Conservation (phyloP, 441 rosid species). For the Raphanus hybrid region DNA sequence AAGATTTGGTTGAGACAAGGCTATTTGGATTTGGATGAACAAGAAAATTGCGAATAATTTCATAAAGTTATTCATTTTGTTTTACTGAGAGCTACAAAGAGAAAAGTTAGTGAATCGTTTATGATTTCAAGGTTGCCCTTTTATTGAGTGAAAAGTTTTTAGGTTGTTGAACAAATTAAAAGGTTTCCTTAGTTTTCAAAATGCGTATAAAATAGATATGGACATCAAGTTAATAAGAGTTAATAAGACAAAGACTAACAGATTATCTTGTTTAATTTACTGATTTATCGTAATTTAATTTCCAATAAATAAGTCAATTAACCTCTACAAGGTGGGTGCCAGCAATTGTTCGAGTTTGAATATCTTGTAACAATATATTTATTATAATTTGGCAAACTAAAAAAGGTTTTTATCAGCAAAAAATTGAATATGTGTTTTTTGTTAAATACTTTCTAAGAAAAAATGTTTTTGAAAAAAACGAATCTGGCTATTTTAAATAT, state of each 20-base stretch:
- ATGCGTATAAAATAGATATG: not conserved
- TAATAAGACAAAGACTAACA: not conserved
- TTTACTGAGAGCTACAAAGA: not conserved
- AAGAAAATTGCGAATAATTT: conserved; percentile 13
- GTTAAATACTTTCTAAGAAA: too few relatives aligned
- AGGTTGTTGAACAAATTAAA: not conserved
- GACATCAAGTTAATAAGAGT: not conserved
- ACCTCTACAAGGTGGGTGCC: too few relatives aligned
- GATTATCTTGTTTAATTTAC: not conserved
- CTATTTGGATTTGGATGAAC: conserved; percentile 8
- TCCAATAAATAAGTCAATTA: not conserved
- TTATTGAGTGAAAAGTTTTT: not conserved
- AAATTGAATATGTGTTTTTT: too few relatives aligned
- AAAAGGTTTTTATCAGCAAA: too few relatives aligned
- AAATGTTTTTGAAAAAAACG: too few relatives aligned
- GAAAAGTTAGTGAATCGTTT: not conserved
- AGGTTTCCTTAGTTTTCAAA: not conserved
- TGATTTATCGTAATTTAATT: not conserved
- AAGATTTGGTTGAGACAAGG: conserved; percentile 18
- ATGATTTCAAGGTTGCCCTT: not conserved
- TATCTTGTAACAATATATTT: too few relatives aligned
- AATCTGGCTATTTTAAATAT: too few relatives aligned
- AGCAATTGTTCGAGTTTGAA: too few relatives aligned
- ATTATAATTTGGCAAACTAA: too few relatives aligned
- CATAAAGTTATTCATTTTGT: conserved; percentile 23